These are phyloP conservation scores for Kewa caespitosa DNA, from an alignment of 179 eudicot genomes.

Conservation along the genomic window DNA sequence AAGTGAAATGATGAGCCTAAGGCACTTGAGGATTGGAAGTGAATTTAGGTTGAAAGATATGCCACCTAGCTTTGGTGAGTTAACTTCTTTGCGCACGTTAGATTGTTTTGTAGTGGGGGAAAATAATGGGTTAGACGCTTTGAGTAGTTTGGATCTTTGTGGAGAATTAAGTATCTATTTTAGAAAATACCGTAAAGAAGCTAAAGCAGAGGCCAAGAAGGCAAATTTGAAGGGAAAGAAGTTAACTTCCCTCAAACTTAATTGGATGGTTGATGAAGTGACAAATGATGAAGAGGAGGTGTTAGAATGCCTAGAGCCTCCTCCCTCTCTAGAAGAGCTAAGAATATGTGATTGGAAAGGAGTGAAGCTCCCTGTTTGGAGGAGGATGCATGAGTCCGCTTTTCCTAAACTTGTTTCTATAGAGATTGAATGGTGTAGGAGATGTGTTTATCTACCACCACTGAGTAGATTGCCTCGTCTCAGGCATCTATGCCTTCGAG, in stretches of 20 bases:
- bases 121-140: slow-evolving; percentile 6
- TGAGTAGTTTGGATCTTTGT: neutral
- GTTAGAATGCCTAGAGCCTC: neutral
- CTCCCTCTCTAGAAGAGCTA: neutral
- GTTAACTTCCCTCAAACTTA: neutral
- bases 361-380: neutral
- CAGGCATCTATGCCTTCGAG: neutral
- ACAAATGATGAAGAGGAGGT: too few relatives aligned
- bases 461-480: neutral
- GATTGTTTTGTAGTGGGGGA: slow-evolving; percentile 15
- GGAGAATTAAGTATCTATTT: neutral
- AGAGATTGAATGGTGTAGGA: neutral
- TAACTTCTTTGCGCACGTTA: slow-evolving; percentile 16
- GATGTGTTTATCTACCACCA: slow-evolving; percentile 4
- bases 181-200: neutral
- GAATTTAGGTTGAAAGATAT: neutral
- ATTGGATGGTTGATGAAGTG: neutral
- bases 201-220: neutral
- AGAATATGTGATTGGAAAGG: slow-evolving; percentile 1
- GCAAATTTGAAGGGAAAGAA: neutral
- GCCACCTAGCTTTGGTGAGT: slow-evolving; percentile 6
- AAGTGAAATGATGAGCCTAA: slow-evolving; percentile 10
- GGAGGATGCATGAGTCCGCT: neutral
- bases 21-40: slow-evolving; percentile 14
- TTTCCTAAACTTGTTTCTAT: neutral